Percentiles rank a stretch among this genome's conserved stretches.
phyloP scores from a whole-genome alignment of 2,329 filamentous ascomycete genomes.

The Fusarium succisae region DNA sequence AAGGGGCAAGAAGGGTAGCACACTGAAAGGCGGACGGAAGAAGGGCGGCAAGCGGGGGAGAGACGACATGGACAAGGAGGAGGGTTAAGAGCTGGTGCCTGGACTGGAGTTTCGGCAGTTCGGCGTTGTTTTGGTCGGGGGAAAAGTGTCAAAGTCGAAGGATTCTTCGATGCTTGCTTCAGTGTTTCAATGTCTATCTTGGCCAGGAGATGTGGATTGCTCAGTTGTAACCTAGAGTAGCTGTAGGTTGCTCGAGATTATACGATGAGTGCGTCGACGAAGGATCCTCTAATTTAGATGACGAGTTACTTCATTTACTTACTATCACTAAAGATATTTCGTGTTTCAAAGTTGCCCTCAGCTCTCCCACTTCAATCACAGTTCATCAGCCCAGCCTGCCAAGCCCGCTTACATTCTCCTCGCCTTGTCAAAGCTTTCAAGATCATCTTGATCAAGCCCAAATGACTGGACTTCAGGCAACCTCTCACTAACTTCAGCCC shows the following conservation, averaged over 20 bases:
- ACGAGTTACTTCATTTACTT: not conserved
- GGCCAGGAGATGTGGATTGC: not conserved
- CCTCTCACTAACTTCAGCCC: not conserved
- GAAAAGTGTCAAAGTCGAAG: conserved; percentile 20
- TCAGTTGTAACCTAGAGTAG: not conserved
- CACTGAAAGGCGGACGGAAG: conserved; percentile 50
- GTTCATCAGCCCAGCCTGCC: not conserved
- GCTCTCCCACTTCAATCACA: conserved; percentile 3
- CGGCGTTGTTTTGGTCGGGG: conserved; percentile 24
- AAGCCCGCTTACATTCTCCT: conserved; percentile 4
- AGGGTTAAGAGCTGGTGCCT: conserved; percentile 60
- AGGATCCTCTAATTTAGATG: conserved; percentile 1
- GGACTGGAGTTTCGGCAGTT: conserved; percentile 10
- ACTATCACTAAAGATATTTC: not conserved
- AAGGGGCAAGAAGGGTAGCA: conserved; percentile 64
- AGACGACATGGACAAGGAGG: conserved; percentile 79
- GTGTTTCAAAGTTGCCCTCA: conserved; percentile 12
- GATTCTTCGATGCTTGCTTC: conserved; percentile 4
- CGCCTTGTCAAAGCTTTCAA: not conserved
- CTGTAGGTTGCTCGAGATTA: not conserved
- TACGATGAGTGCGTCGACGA: not conserved
- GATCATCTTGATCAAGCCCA: not conserved
- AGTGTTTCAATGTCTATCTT: not conserved
- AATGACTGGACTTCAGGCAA: not conserved
- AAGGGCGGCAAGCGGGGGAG: conserved; percentile 55